These are phyloP conservation scores for Aspergillus diversus DNA, from an alignment of 495 filamentous ascomycete species.

Conservation along the genomic window DNA sequence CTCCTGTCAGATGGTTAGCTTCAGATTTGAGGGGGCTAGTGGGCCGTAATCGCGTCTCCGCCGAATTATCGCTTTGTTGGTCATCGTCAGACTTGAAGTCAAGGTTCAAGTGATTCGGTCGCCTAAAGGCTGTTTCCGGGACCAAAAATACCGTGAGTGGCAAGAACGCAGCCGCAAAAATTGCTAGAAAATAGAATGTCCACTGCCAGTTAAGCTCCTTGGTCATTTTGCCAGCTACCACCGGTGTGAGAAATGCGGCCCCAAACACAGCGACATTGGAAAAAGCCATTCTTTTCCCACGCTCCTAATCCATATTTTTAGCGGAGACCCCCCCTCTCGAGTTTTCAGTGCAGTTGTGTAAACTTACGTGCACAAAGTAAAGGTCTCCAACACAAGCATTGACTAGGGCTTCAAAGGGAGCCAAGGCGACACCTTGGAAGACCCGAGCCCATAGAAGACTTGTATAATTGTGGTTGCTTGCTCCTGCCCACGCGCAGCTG, in stretches of 20 bases:
- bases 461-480: conserved; percentile 62
- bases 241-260: conserved; percentile 89
- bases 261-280: conserved; percentile 89
- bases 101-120: conserved; percentile 65
- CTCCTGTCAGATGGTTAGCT: neutral
- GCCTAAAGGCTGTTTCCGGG: conserved; percentile 81
- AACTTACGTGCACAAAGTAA: conserved; percentile 74
- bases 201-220: conserved; percentile 73
- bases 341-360: neutral
- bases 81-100: conserved; percentile 47
- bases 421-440: conserved; percentile 74
- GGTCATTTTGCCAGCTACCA: conserved; percentile 86
- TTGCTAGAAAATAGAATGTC: conserved; percentile 74
- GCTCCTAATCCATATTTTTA: conserved; percentile 54
- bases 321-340: neutral
- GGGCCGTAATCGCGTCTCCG: conserved; percentile 20
- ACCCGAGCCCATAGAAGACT: conserved; percentile 76
- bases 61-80: conserved; percentile 9
- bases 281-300: conserved; percentile 87
- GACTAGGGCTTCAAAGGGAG: conserved; percentile 76
- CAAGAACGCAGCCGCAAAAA: conserved; percentile 65
- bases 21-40: conserved; percentile 24
- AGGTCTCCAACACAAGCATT: conserved; percentile 79
- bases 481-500: conserved; percentile 81
- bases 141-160: conserved; percentile 75